Evolutionary conservation across 352 stramenopile genomes (phyloP), one percentile per base, ranked within the genome.

Genomic region (Globisporangium rhizosaccharum): DNA sequence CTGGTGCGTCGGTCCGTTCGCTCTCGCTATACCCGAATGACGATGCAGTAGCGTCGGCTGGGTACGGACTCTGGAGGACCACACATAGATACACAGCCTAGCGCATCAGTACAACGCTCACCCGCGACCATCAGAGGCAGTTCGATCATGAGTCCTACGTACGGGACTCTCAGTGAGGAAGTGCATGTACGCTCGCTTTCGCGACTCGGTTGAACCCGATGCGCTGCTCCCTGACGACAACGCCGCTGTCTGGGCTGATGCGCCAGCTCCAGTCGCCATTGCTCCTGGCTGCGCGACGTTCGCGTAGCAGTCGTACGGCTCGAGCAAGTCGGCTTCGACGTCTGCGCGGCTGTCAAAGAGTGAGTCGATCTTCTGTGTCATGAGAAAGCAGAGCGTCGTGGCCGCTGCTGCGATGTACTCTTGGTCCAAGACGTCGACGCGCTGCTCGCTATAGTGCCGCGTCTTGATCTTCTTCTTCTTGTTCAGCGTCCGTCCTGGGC

Each of bases 341-440:
- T 87, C 76, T 36, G 75, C 67, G 47, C 75, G 72, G 11, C 58
- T 75, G 64, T 92, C 82, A 44, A 92, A 85, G 4, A 92, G 57
- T 15, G 79, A 85, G 68, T 90, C 83, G 54, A 91, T 92, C 63
- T 90, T 91, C 51, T 93, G 83, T 18, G 70, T 84, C 83, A 93
- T 93, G 49, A 93, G 71, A 49, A 90, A 90, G 65, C 79, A 90
- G 33, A 93, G 58, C 9, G 83, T 93, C 53, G 82, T 88, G 5
- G 83, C 83, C 12, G 83, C 83, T 1, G 83, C 83, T 0, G 81
- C 77, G 33, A 93, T 93, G 61, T 93, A 93, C 55, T 86, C 73
- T 58, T 89, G 76, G 54, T 93, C 83, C 25, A 93, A 65, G 1
- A 72, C 59, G 36, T 90, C 81, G 20, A 68, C 26, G 61, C 67